These are phyloP conservation scores for Protomyces gravidus DNA, from an alignment of 1,139 yeast species.

Conservation along the genomic window DNA sequence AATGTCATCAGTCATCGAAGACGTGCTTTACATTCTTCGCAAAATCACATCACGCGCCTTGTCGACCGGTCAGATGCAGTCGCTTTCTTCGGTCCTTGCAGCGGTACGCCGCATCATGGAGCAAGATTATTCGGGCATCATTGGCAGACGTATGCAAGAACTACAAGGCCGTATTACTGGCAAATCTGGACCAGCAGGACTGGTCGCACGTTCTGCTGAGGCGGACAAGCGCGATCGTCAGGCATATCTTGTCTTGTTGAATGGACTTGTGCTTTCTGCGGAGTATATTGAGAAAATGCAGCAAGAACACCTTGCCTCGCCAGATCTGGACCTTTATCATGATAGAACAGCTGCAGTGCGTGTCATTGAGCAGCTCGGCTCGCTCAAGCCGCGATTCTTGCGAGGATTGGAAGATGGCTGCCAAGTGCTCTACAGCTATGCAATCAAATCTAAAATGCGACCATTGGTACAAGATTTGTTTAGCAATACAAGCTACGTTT, in stretches of 20 bases:
- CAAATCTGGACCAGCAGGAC: conserved; percentile 12
- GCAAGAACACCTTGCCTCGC: conserved; percentile 15
- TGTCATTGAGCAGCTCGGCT: conserved; percentile 1
- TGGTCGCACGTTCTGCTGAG: conserved; percentile 30
- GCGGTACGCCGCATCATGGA: conserved; percentile 30
- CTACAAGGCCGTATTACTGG: conserved; percentile 28
- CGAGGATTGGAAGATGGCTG: conserved; percentile 26
- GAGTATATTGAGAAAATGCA: conserved; percentile 30
- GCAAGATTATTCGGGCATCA: conserved; percentile 34
- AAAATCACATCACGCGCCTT: conserved; percentile 48
- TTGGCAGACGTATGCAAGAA: conserved; percentile 34
- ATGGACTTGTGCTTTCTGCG: conserved; percentile 37
- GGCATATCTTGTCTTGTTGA: conserved; percentile 41
- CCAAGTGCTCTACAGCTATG: conserved; percentile 16
- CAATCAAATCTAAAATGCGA: conserved; percentile 9
- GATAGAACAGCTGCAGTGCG: conserved; percentile 4
- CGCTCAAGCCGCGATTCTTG: conserved; percentile 9
- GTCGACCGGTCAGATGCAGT: conserved; percentile 29
- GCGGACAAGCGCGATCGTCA: conserved; percentile 22
- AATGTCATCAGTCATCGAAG: conserved; percentile 82
- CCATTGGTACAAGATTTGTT: conserved; percentile 11
- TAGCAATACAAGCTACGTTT: conserved; percentile 4
- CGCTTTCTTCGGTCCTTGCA: conserved; percentile 29
- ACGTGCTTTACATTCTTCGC: conserved; percentile 67
- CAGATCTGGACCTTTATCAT: conserved; percentile 2